Conservation (phyloP, 225 moss, liverwort and hornwort genomes). For the Straminergon stramineum region DNA sequence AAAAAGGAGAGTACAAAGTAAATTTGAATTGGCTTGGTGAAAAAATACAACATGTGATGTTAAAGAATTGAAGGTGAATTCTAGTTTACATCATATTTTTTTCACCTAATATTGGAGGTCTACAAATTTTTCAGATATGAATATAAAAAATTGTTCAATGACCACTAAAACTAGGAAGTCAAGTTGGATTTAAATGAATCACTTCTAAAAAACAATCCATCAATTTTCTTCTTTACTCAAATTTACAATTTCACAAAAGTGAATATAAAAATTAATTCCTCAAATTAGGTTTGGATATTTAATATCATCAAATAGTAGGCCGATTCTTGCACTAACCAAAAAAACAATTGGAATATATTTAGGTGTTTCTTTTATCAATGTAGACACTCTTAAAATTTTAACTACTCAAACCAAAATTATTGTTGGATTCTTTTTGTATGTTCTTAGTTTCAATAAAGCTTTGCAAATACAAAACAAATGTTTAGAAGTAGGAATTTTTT, state of each 20-base stretch:
- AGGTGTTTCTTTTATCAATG: background rate
- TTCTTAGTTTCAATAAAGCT: background rate
- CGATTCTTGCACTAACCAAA: background rate
- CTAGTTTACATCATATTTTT: background rate
- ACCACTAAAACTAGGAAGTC: background rate
- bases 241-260: background rate
- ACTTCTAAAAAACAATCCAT: too few relatives aligned
- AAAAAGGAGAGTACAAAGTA: background rate
- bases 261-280: background rate
- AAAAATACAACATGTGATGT: background rate
- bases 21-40: background rate
- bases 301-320: background rate
- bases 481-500: background rate
- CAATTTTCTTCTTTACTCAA: rapidly evolving
- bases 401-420: background rate
- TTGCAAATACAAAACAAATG: background rate
- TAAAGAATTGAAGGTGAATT: background rate
- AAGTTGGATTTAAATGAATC: background rate
- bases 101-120: background rate
- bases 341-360: background rate
- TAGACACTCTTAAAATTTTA: background rate
- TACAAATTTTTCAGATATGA: too few relatives aligned
- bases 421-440: background rate
- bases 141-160: background rate
- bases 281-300: background rate